Evolutionary conservation across 2,329 filamentous ascomycete species (phyloP), one percentile per base, ranked within the genome.

Genomic region (Talaromyces sp.): DNA sequence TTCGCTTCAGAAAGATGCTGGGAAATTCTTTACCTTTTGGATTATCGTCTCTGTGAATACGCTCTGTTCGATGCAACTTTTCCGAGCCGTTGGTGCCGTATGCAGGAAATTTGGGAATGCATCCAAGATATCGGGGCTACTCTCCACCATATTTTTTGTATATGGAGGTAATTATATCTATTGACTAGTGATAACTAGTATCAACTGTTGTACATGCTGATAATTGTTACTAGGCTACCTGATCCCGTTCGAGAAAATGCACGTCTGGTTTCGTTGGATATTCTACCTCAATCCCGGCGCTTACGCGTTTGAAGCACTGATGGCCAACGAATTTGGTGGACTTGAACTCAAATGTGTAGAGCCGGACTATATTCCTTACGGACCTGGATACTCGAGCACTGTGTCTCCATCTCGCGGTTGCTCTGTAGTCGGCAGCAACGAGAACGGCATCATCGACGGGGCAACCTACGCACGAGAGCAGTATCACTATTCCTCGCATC

Each of bases 291-390:
- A 88, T 66, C 88, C 88, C 0, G 75, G 90, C 7, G 81, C 87
- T 0, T 91, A 90, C 62, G 86, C 81, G 0, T 91, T 89, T 53
- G 85, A 90, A 62, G 83, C 84, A 0, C 74, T 92, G 0, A 78
- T 91, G 67, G 81, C 86, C 0, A 91, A 91, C 66, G 89, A 91
- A 69, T 90, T 91, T 60, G 81, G 87, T 18, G 75, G 75, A 4
- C 72, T 85, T 0, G 72, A 82, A 2, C 76, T 87, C 14, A 66
- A 80, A 18, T 88, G 86, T 63, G 77, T 79, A 1, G 73, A 79
- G 9, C 82, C 84, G 0, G 67, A 72, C 14, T 82, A 78, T 54
- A 73, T 85, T 5, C 81, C 83, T 0, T 71, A 66, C 7, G 79
- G 79, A 3, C n/a, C 66, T 4, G 70, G 72, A 0, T 85, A 84